These are phyloP conservation scores for Amesomyces nigricolor DNA, from an alignment of 2,329 filamentous ascomycete genomes.

Conservation along the genomic window DNA sequence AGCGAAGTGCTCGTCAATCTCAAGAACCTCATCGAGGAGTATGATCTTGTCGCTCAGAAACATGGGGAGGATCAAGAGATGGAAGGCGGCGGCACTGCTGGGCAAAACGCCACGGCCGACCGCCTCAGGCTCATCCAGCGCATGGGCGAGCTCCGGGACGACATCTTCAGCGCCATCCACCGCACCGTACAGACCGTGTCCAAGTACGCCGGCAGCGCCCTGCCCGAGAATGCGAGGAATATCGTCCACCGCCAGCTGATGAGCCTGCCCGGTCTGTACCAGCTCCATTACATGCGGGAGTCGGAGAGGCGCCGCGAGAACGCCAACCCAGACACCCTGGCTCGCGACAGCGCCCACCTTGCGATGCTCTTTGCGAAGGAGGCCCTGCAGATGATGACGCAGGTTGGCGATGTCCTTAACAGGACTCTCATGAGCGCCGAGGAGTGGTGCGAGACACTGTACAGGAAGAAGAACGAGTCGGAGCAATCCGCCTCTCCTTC, in stretches of 20 bases:
- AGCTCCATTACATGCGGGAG: conserved; percentile 53
- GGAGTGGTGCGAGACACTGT: conserved; percentile 79
- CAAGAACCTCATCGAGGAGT: conserved; percentile 72
- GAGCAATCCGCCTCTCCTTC: conserved; percentile 10
- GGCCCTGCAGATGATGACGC: conserved; percentile 87
- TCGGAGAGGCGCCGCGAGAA: conserved; percentile 29
- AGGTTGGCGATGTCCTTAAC: conserved; percentile 82
- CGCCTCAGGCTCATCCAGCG: conserved; percentile 50
- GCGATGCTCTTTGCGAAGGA: conserved; percentile 84
- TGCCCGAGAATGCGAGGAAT: conserved; percentile 80
- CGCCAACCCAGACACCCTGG: conserved; percentile 38
- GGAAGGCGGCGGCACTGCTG: conserved; percentile 16
- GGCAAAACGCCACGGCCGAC: conserved; percentile 30
- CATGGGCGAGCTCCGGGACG: conserved; percentile 62
- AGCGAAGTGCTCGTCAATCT: conserved; percentile 68
- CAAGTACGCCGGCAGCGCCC: conserved; percentile 81
- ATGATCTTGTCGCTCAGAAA: conserved; percentile 45
- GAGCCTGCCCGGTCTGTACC: conserved; percentile 77
- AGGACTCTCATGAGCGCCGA: conserved; percentile 88
- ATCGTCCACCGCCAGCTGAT: conserved; percentile 81
- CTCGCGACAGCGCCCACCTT: conserved; percentile 60
- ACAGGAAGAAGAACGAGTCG: conserved; percentile 36
- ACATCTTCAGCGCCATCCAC: conserved; percentile 73
- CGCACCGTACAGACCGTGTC: conserved; percentile 78
- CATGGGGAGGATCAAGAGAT: conserved; percentile 23